A percentile compares a stretch with the other conserved stretches of the same genome.
Evolutionary conservation across 192 early-diverging fungal species (phyloP).

Genomic region (Kickxella alabastrina): DNA sequence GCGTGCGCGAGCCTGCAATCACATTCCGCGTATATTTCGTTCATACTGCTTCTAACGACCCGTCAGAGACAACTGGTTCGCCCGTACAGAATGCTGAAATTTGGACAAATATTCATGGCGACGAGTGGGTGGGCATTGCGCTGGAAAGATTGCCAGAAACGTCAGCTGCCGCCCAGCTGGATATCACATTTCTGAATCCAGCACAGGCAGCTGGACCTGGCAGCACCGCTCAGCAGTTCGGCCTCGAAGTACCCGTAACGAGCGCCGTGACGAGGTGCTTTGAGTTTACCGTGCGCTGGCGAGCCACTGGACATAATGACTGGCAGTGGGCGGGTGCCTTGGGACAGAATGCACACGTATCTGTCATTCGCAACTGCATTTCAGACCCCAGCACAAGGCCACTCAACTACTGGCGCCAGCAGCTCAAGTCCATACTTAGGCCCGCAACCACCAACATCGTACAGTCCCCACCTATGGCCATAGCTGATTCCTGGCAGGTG

Average conservation of each 20-base stretch:
- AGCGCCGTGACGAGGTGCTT: constrained; percentile 6
- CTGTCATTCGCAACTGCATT: constrained; percentile 2
- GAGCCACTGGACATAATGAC: neutral
- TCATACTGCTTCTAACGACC: neutral
- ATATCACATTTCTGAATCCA: neutral
- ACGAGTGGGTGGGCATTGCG: constrained; percentile 18
- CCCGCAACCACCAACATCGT: neutral
- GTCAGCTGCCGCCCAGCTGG: too few relatives aligned
- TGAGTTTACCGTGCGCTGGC: constrained; percentile 48
- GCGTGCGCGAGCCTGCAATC: constrained; percentile 17
- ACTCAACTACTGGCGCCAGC: constrained; percentile 22
- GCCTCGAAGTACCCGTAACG: constrained; percentile 9
- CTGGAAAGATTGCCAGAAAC: constrained; percentile 2
- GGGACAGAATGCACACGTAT: constrained; percentile 30
- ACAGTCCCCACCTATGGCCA: neutral
- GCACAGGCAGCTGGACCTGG: too few relatives aligned
- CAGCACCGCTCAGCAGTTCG: constrained; percentile 24
- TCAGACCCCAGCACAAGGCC: neutral
- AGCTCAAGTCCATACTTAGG: constrained; percentile 14
- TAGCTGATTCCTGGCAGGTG: constrained; percentile 32
- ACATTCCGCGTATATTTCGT: constrained; percentile 35
- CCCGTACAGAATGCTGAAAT: constrained; percentile 14
- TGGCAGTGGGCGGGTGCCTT: constrained; percentile 32
- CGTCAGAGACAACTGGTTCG: neutral
- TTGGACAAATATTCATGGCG: constrained; percentile 30